These are phyloP conservation scores for Xylaria sp. DNA, from an alignment of 2,329 filamentous ascomycete species.

Conservation along the genomic window DNA sequence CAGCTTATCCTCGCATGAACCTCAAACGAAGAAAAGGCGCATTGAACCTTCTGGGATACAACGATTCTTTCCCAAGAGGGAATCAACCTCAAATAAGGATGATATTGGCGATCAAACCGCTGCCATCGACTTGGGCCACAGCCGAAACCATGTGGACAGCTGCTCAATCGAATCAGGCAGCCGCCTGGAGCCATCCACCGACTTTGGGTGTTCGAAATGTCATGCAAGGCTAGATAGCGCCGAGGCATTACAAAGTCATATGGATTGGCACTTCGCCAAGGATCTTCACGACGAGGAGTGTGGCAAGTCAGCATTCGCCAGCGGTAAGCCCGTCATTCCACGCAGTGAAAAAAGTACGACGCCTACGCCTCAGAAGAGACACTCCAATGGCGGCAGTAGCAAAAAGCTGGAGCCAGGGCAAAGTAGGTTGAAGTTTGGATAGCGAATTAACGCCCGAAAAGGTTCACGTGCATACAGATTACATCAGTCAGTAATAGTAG, in stretches of 20 bases:
- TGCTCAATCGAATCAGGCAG: conserved; percentile 26
- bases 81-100: conserved; percentile 26
- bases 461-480: conserved; percentile 14
- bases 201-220: conserved; percentile 59
- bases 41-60: conserved; percentile 48
- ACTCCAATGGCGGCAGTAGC: conserved; percentile 20
- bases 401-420: conserved; percentile 53
- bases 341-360: conserved; percentile 33
- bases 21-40: conserved; percentile 41
- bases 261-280: conserved; percentile 92
- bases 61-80: conserved; percentile 50
- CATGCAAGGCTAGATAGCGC: conserved; percentile 51
- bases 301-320: conserved; percentile 43
- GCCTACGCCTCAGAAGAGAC: conserved; percentile 38
- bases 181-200: conserved; percentile 33
- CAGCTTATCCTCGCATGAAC: conserved; percentile 30
- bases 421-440: conserved; percentile 56
- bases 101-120: conserved; percentile 27
- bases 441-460: conserved; percentile 21
- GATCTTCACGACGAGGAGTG: conserved; percentile 66
- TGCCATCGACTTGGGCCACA: conserved; percentile 16
- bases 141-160: conserved; percentile 21
- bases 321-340: conserved; percentile 30
- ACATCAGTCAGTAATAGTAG: conserved; percentile 7
- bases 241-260: conserved; percentile 66